Base-by-base conservation (phyloP, 495 filamentous ascomycete genomes). In the Tuber umbilicatum region DNA sequence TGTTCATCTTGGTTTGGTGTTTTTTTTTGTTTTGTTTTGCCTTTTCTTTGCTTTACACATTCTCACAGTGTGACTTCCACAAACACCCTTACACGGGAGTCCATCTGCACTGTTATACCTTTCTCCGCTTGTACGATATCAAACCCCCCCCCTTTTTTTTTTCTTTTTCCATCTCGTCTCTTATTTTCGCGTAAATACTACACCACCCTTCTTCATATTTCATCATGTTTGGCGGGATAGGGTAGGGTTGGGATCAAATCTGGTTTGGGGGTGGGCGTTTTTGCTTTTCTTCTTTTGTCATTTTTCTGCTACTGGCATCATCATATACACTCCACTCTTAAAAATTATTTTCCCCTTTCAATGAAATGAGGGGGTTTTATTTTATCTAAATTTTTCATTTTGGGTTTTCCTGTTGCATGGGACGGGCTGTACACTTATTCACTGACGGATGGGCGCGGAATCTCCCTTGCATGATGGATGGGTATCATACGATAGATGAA, bases 251-350 rank as follows among this genome's bases (percentile, higher is more conserved):
- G 55, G 55, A 64, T 64, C 14, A 31, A 31, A 27, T 64, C 27
- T 64, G 55, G 55, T 14, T 60, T 27, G 55, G 55, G 27, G 55
- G 55, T 35, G 55, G 55, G 55, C 55, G 55, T 64, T 64, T 35
- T 64, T 64, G 55, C 55, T 16, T 50, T 50, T 50, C 1, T n/a
- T 50, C 3, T 31, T 60, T 60, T 60, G 50, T 27, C 50, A 60
- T 60, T 60, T 60, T 60, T 40, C 39, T 43, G 2, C 27, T 16
- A 64, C 31, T 35, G 35, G 5, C 7, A 50, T 27, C 55, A 19
- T 60, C 3, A 64, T 64, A 64, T 64, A 64, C 55, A 64, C 55
- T 64, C 55, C 55, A 64, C 55, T 64, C 55, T 64, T 64, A n/a
- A 60, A 60, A 60, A 60, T 27, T 4, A 12, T 7, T 64, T 35